Conservation (phyloP, 108 stramenopile species). For the Schizochytrium sp. region DNA sequence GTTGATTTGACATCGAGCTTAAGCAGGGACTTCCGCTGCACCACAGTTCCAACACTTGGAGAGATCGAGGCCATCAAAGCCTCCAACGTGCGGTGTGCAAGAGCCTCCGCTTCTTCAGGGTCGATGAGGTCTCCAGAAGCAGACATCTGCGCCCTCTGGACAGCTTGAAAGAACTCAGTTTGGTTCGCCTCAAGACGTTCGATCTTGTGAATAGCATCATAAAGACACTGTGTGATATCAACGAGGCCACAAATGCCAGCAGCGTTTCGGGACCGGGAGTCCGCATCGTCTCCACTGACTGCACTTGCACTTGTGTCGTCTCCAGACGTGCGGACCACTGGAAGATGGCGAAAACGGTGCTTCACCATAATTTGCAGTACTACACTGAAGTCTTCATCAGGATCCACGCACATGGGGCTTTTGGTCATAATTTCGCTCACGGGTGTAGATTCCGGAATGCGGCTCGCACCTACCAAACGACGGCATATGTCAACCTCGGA, state of each 20-base stretch:
- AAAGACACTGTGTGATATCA: constrained; percentile 57
- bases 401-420: constrained; percentile 84
- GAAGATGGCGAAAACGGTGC: constrained; percentile 82
- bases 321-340: constrained; percentile 61
- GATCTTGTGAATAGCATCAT: constrained; percentile 48
- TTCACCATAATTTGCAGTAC: constrained; percentile 91
- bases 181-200: constrained; percentile 9
- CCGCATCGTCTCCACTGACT: neutral
- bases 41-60: constrained; percentile 28
- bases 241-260: constrained; percentile 38
- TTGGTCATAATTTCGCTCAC: constrained; percentile 85
- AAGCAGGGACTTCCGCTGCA: constrained; percentile 53
- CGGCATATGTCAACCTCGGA: constrained; percentile 59
- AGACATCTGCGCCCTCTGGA: neutral
- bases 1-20: neutral
- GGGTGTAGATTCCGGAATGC: neutral
- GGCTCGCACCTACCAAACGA: neutral
- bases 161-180: constrained; percentile 32
- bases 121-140: neutral
- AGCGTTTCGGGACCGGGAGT: neutral
- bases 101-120: constrained; percentile 35
- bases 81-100: constrained; percentile 41
- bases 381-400: constrained; percentile 86
- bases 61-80: constrained; percentile 50
- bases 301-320: neutral